Evolutionary conservation across 1,284 basidiomycete species (phyloP), one percentile per base, ranked within the genome.

Genomic region (Coriolopsis trogii): DNA sequence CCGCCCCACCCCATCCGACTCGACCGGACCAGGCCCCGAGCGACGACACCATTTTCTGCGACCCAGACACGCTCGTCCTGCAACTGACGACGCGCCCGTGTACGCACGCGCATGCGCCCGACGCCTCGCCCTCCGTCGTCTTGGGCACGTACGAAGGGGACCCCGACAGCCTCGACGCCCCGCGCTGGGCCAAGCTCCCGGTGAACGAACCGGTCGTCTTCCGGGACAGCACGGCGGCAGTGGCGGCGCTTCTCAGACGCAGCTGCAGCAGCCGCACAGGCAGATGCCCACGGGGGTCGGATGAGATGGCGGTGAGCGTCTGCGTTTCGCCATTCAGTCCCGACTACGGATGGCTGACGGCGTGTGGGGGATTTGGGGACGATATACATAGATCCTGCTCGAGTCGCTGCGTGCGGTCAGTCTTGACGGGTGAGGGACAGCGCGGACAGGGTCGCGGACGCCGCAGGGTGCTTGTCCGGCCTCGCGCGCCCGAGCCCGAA

Each of bases 1-100:
- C 30, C n/a, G 34, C 13, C 15, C 8, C 37, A 4, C 41, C 24
- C 13, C 40, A 41, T 36, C n/a, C 31, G 20, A 18, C 24, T 24
- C 8, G 13, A 31, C 30, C 40, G 31, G 23, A 20, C 13, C 41
- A 63, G 61, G 38, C 51, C 29, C 55, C 53, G 16, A 53, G 30
- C 38, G 39, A 38, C 44, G 40, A 60, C 28, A 39, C 38, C 30
- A 34, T 47, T 40, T 63, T 58, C 50, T 16, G 25, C 29, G 58
- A 62, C 45, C 46, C 41, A 30, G 58, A 60, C 38, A 61, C 49
- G 31, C 60, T 44, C 55, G 38, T 60, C 28, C 46, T 63, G 23
- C 53, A 58, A 46, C 46, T 63, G 38, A 60, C 54, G 23, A 46
- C 56, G 41, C 18, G 25, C 24, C 18, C 30, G 21, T 42, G 33